Base-by-base conservation (phyloP, 345 rosid genomes). In the Heritiera fomes region DNA sequence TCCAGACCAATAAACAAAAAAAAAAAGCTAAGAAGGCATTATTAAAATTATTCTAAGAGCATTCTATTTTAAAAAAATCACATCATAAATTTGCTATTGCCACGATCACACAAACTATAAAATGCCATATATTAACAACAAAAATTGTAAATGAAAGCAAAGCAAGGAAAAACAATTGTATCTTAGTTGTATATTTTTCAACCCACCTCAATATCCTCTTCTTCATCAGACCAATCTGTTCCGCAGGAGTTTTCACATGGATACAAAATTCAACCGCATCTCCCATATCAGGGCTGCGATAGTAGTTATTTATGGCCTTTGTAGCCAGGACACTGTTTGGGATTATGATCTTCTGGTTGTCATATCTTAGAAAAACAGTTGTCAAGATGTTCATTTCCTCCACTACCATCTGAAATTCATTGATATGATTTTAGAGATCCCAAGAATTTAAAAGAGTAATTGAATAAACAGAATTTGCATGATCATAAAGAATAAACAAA, bases 331-430 rank as follows among this genome's bases (percentile, higher is more conserved):
- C 82, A 71, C 90, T 92, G 65, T 95, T 95, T 0, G 93, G 97
- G 73, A 79, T 87, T 30, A 86, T 81, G 43, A 95, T 82, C 90
- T 90, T 95, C 80, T 82, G 92, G 79, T 93, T 93, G 86, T 95
- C 98, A 1, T 66, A 85, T 87, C 97, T 83, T 53, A 95, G 88
- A 88, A 95, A 95, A n/a, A 93, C 79, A 1, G 97, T 92, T 7
- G 93, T 91, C 71, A 95, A 80, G 78, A 95, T 95, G 87, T 93
- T 95, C 97, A 95, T 95, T 87, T 95, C 99, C 84, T 95, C 99
- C 72, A 93, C 99, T n/a, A 93, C 50, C 92, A 93, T 18, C 99
- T 95, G 81, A 30, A 69, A 78, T 70, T 77, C 23, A 46, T 75
- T 62, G 11, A 32, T 8, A 14, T 15, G 28, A 41, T 34, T 69